Percentiles rank a stretch among this genome's conserved stretches.
phyloP scores from a whole-genome alignment of 106 monocot species.

The Platanthera zijinensis region DNA sequence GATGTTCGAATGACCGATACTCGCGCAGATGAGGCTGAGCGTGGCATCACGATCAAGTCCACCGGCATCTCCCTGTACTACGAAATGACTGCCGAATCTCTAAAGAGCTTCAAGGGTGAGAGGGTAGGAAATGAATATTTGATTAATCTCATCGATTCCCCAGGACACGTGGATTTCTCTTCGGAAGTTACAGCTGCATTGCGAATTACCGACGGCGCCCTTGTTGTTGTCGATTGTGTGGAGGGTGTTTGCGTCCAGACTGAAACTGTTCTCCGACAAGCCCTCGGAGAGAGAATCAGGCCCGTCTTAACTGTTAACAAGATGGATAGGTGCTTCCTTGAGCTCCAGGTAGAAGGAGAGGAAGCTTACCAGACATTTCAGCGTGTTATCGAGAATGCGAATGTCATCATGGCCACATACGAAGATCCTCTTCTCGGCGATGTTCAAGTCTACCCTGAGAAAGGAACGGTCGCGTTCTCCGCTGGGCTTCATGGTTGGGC shows the following conservation, averaged over 20 bases:
- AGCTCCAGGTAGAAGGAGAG: constrained; percentile 41
- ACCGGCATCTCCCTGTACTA: constrained; percentile 43
- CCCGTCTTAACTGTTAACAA: constrained; percentile 35
- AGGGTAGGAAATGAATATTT: constrained; percentile 36
- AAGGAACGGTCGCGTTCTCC: constrained; percentile 33
- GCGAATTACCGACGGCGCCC: constrained; percentile 39
- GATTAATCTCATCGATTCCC: constrained; percentile 43
- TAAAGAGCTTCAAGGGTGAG: constrained; percentile 33
- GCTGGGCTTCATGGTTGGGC: constrained; percentile 26
- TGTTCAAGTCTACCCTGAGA: constrained; percentile 29
- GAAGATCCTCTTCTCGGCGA: constrained; percentile 27
- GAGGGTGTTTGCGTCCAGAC: constrained; percentile 40
- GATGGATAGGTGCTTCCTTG: constrained; percentile 32
- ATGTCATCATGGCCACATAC: constrained; percentile 30
- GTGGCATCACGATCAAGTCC: constrained; percentile 43
- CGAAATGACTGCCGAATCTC: constrained; percentile 23
- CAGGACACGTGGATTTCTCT: constrained; percentile 42
- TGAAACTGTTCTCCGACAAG: constrained; percentile 36
- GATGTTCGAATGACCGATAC: constrained; percentile 48
- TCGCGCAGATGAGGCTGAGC: constrained; percentile 42
- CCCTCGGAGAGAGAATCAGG: constrained; percentile 22
- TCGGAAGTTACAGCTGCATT: constrained; percentile 36
- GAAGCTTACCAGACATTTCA: constrained; percentile 51
- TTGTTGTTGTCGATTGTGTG: constrained; percentile 37
- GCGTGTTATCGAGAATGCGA: constrained; percentile 47